Base-by-base conservation (phyloP, 1,284 basidiomycete species). In the Ustilago cynodontis region DNA sequence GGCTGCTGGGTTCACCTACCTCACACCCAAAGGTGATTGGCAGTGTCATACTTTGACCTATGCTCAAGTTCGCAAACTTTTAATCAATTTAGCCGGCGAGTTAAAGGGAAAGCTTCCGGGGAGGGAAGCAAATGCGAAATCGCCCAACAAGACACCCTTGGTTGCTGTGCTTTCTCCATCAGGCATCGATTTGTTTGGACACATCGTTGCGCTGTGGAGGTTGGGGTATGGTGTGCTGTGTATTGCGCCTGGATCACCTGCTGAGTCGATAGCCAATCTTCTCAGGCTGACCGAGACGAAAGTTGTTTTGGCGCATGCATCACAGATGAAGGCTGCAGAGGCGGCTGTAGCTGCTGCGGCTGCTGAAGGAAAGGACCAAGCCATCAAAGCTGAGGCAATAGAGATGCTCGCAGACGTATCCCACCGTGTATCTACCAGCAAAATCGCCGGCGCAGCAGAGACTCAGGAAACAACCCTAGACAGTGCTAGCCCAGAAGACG, bases 231-330 rank as follows among this genome's bases (percentile, higher is more conserved):
- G 86, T 14, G 86, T 87, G 3, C 82, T 88, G 11, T 84, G 87
- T 33, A 82, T 87, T 10, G 87, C 87, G 6, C 52, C 63, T 80
- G 86, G 49, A 77, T 86, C 91, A 82, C 89, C 89, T 0, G 86
- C 89, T 0, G 86, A 89, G 0, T 90, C 90, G 4, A 87, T 90
- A 31, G 89, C 89, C 0, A 90, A 91, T 77, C 86, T 91, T 50
- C 86, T 88, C 78, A 87, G 88, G 41, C 79, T 87, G n/a, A 91
- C 90, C 1, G 83, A 87, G 11, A 84, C 88, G 0, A 84, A 86
- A 0, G 87, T 88, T 65, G 72, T 91, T 22, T 88, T 91, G 61
- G 88, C 88, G 57, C 88, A 89, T 10, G 51, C 67, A 4, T 82
- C 78, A 9, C 86, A 87, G 66, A 71, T 85, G 8, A 87, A 87